Evolutionary conservation across 306 rosid genomes (phyloP).

Genomic region (Vigna reflexopilosa): DNA sequence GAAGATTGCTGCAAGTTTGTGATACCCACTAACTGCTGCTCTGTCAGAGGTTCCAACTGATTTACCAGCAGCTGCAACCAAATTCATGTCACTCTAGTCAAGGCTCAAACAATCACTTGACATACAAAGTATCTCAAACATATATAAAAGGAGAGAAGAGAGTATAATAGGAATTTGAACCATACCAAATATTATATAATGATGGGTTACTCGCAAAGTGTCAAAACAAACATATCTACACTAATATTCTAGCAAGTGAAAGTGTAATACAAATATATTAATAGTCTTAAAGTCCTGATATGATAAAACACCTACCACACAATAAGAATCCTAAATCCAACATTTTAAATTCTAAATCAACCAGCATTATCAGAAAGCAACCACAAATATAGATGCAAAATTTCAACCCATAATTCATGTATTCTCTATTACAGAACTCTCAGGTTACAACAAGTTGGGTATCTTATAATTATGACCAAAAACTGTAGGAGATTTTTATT

Average conservation of each 20-base stretch:
- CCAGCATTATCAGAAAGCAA: conserved; percentile 4
- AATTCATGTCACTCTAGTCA: conserved; percentile 14
- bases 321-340: conserved; percentile 1
- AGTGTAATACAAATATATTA: no score
- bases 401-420: background rate
- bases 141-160: background rate
- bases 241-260: background rate
- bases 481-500: background rate
- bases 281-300: background rate
- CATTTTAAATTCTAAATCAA: conserved; percentile 11
- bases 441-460: background rate
- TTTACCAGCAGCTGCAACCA: conserved; percentile 75
- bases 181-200: background rate
- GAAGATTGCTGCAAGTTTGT: conserved; percentile 87
- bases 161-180: background rate
- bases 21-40: conserved; percentile 77
- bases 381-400: conserved; percentile 13
- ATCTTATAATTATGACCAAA: background rate
- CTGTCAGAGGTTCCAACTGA: conserved; percentile 91
- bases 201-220: background rate
- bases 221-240: background rate
- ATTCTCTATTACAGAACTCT: background rate
- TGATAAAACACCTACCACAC: conserved; percentile 13
- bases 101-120: background rate
- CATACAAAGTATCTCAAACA: no score